Evolutionary conservation across 768 basidiomycete species (phyloP).

Genomic region (Xerocomellus chrysenteron): DNA sequence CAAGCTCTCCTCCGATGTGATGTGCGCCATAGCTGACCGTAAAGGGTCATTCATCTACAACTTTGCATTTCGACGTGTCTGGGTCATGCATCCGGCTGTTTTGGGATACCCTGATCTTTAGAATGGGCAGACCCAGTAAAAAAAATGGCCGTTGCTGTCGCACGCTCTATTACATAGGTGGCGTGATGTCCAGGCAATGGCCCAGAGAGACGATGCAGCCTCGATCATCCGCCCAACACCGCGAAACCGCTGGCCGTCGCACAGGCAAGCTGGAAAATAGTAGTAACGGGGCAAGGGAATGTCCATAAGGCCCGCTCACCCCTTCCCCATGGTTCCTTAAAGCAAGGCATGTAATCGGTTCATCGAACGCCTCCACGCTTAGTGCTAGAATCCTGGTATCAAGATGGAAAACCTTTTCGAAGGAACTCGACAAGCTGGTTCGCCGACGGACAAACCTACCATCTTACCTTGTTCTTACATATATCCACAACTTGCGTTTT

Average conservation of each 20-base stretch:
- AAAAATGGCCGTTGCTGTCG: conserved; percentile 61
- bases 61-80: conserved; percentile 39
- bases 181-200: conserved; percentile 46
- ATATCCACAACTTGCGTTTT: conserved; percentile 63
- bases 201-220: conserved; percentile 49
- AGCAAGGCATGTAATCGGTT: conserved; percentile 57
- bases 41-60: conserved; percentile 64
- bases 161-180: conserved; percentile 50
- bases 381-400: conserved; percentile 42
- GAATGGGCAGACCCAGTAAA: conserved; percentile 62
- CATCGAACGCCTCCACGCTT: conserved; percentile 48
- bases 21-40: conserved; percentile 43
- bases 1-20: conserved; percentile 3
- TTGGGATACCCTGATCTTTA: conserved; percentile 48
- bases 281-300: background rate
- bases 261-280: conserved; percentile 18
- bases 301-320: background rate
- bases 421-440: background rate
- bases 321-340: conserved; percentile 42
- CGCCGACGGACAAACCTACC: background rate
- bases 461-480: conserved; percentile 17
- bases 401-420: conserved; percentile 33
- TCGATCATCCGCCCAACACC: conserved; percentile 25
- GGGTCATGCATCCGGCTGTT: conserved; percentile 62
- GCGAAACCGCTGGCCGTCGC: conserved; percentile 23